Evolutionary conservation across 306 rosid genomes (phyloP), one percentile per base, ranked within the genome.

Genomic region (Alnus glutinosa): DNA sequence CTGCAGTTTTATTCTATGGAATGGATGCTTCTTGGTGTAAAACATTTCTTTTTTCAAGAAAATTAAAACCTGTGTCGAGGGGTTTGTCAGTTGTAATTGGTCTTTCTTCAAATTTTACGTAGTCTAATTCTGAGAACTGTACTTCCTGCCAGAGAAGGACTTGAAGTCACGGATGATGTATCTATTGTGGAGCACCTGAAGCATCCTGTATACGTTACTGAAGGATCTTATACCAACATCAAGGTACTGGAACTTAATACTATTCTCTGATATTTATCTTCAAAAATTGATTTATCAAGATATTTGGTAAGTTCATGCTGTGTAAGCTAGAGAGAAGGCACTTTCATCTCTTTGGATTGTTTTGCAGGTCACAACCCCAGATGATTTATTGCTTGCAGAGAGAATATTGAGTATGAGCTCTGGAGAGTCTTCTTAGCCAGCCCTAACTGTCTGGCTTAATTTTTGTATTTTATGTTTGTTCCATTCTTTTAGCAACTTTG

Each of bases 101-200:
- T 75, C 9, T 14, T 62, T 18, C 51, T 74, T 70, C 54, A 76
- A 73, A 71, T 75, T 78, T 66, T 79, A 74, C 76, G 67, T 64
- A 34, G 47, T 74, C 66, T 73, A 57, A n/a, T 69, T 32, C 63
- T 71, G 19, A 55, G 74, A 70, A 83, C 57, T 69, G 77, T 75
- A 32, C 44, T 42, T 83, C 2, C 44, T 74, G 76, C 11, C 94
- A 95, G 99, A 42, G 92, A 87, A 81, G 96, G 94, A 28, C 90
- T 95, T 47, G 99, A 93, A 86, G 99, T 95, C 80, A 95, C 99
- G 0, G 99, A 95, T 55, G 99, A 95, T 9, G 99, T 95, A 34
- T 95, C 99, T 59, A 95, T 95, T 4, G 96, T 95, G 3, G 98
- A 95, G 87, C 87, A 93, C 87, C 91, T 93, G 55, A 79, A 86